These are phyloP conservation scores for Leishmania mexicana DNA, from an alignment of 208 protist species.

Conservation along the genomic window DNA sequence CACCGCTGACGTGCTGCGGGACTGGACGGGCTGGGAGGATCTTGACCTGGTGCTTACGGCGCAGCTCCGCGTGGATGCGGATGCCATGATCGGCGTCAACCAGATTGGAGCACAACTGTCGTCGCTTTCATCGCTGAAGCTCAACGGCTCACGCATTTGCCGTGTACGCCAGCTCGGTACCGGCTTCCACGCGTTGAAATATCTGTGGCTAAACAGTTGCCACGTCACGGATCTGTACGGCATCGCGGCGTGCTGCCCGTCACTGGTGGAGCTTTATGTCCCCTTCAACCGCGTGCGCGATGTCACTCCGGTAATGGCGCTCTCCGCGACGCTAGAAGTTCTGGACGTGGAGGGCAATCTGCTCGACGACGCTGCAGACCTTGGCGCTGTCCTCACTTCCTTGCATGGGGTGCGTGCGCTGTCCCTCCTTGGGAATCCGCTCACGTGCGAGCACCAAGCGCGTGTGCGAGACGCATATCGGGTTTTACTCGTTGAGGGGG, in stretches of 20 bases:
- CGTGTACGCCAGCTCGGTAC: slow-evolving; percentile 74
- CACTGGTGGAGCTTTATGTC: slow-evolving; percentile 79
- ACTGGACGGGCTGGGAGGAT: slow-evolving; percentile 83
- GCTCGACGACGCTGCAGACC: slow-evolving; percentile 37
- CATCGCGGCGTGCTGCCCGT: slow-evolving; percentile 61
- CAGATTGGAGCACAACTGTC: slow-evolving; percentile 58
- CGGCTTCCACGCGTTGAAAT: slow-evolving; percentile 56
- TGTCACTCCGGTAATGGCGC: slow-evolving; percentile 57
- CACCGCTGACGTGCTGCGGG: slow-evolving; percentile 62
- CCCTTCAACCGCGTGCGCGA: slow-evolving; percentile 84
- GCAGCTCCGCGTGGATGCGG: slow-evolving; percentile 72
- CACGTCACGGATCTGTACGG: slow-evolving; percentile 65
- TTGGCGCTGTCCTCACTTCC: slow-evolving; percentile 40
- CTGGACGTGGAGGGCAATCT: slow-evolving; percentile 89
- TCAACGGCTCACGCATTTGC: slow-evolving; percentile 70
- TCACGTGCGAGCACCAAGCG: slow-evolving; percentile 26
- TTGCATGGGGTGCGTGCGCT: slow-evolving; percentile 59
- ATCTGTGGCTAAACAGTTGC: slow-evolving; percentile 82
- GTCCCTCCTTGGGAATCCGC: slow-evolving; percentile 73
- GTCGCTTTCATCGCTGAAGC: slow-evolving; percentile 56
- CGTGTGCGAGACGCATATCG: slow-evolving; percentile 26
- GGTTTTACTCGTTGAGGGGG: neutral
- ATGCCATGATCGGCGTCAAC: slow-evolving; percentile 59
- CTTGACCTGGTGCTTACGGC: slow-evolving; percentile 61
- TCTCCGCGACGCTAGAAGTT: slow-evolving; percentile 75